Conservation (phyloP, 768 basidiomycete species). For the Cystofilobasidium ferigula region DNA sequence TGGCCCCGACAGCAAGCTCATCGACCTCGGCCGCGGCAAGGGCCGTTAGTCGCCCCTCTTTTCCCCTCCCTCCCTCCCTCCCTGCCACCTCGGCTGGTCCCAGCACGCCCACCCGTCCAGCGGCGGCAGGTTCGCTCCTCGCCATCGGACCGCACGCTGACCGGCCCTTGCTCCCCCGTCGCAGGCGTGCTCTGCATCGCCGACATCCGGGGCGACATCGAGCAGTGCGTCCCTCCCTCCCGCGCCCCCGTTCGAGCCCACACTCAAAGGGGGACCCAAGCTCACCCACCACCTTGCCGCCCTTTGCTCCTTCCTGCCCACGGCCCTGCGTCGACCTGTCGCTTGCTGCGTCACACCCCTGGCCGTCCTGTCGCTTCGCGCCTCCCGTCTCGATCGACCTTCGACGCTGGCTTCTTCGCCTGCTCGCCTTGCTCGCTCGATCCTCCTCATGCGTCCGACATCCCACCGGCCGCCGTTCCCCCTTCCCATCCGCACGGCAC, state of each 20-base stretch:
- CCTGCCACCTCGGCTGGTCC: neutral
- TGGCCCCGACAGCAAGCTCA: neutral
- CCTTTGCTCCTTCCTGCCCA: too few relatives aligned
- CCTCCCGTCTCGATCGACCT: neutral
- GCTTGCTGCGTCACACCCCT: too few relatives aligned
- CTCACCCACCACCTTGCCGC: neutral
- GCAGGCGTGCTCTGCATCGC: constrained; percentile 78
- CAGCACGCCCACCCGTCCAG: too few relatives aligned
- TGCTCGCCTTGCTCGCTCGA: too few relatives aligned
- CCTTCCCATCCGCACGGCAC: too few relatives aligned
- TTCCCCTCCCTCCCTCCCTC: neutral
- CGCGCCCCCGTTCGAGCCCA: neutral
- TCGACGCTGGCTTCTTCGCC: constrained; percentile 44
- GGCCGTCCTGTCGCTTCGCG: too few relatives aligned
- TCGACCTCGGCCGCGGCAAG: neutral
- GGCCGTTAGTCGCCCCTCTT: neutral
- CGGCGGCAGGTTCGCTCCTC: too few relatives aligned
- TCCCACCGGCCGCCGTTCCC: too few relatives aligned
- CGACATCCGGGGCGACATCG: constrained; percentile 47
- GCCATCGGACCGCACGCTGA: too few relatives aligned
- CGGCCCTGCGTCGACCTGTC: too few relatives aligned
- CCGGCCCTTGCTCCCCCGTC: too few relatives aligned
- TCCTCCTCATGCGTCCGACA: too few relatives aligned
- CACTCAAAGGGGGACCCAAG: neutral
- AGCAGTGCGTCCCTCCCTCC: constrained; percentile 23